Base-by-base conservation (phyloP, 2,329 filamentous ascomycete genomes). In the Didymella segeticola region DNA sequence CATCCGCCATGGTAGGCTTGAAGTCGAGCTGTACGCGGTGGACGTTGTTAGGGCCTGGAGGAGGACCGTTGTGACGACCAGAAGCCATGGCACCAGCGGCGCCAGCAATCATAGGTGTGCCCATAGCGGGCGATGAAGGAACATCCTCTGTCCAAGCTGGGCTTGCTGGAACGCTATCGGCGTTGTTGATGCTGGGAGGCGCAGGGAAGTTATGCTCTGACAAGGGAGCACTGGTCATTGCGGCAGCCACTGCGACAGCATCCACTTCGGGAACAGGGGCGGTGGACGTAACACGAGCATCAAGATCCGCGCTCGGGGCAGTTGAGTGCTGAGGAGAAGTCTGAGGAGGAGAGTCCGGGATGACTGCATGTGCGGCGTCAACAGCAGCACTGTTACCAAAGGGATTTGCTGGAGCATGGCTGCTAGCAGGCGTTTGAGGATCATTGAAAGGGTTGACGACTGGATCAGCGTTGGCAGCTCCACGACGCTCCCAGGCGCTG, bases 11-110 rank as follows among this genome's bases (percentile, higher is more conserved):
- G 3, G 90, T 93, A 22, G 95, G 93, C 73, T 86, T 89, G 76
- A 98, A 99, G 75, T 97, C 93, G 63, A 98, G 86, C 74, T 97
- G 91, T 27, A 98, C 91, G 59, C 95, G 91, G 75, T 98, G 89
- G 49, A 98, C 93, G 61, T 90, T 87, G 68, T 80, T 82, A 15
- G 75, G 62, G 46, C 52, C 60, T 38, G 72, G 60, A 57, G 65
- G 70, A 19, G 86, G 85, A 15, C 85, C 86, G 50, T 83, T 85
- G 37, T 85, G 84, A 43, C 83, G 84, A 11, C 83, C 84, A 62
- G 87, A 87, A 36, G 83, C 86, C 10, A 82, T 82, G 36, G 70
- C 77, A 30, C 75, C 77, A 20, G 70, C 67, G 37, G 74, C 29
- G 22, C 45, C 51, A 23, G 33, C 51, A 41, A 49, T 54, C 33